These are phyloP conservation scores for Chlorella ohadii DNA, from an alignment of 139 green algal genomes.

Conservation along the genomic window DNA sequence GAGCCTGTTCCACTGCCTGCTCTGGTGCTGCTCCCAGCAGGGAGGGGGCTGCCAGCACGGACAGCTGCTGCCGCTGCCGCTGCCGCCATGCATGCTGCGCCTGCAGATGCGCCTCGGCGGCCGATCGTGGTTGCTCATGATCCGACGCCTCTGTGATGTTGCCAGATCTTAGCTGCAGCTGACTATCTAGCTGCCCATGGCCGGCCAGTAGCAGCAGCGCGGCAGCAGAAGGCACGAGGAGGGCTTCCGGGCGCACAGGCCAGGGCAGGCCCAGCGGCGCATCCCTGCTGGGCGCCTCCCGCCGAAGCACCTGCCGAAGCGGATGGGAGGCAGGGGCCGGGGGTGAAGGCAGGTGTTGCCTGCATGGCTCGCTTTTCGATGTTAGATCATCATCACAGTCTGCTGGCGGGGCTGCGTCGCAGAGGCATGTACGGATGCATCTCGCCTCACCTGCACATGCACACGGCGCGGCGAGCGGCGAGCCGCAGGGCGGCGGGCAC, in stretches of 20 bases:
- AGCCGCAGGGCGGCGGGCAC: no score
- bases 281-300: background rate
- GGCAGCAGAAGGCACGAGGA: background rate
- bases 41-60: background rate
- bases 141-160: no score
- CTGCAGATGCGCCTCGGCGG: background rate
- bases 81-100: background rate
- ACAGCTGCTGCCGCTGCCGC: background rate
- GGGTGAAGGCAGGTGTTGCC: no score
- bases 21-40: no score
- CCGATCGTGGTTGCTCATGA: background rate
- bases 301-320: conserved; percentile 1
- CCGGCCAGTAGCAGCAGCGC: conserved; percentile 2
- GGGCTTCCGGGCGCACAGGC: background rate
- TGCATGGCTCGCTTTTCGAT: no score
- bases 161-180: background rate
- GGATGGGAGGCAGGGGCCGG: background rate
- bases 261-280: background rate
- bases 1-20: background rate
- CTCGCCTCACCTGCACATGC: background rate
- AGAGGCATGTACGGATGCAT: no score
- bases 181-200: background rate
- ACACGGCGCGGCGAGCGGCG: no score
- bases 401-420: no score
- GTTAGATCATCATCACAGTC: no score